Percentiles rank a stretch among this genome's conserved stretches.
These are phyloP conservation scores for Verticillium albo-atrum DNA, from an alignment of 2,329 filamentous ascomycete species.

Conservation along the genomic window DNA sequence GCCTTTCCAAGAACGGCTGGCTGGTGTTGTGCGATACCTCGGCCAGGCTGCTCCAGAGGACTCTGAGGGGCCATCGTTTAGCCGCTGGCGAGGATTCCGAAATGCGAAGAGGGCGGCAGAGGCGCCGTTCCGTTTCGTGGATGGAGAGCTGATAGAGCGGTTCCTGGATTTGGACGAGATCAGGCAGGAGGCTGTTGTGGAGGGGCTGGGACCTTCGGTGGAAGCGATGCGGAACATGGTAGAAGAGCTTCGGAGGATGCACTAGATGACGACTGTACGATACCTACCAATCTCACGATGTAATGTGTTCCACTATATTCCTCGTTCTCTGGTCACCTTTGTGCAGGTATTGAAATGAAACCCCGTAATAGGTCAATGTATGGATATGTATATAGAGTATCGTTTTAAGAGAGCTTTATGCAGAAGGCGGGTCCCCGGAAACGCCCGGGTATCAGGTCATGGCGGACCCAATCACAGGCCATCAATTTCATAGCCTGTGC, in stretches of 20 bases:
- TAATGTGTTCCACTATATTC: not conserved
- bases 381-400: not conserved
- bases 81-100: constrained; percentile 75
- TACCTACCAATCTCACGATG: not conserved
- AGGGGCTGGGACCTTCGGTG: constrained; percentile 55
- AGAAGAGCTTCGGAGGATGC: constrained; percentile 59
- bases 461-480: constrained; percentile 36
- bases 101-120: constrained; percentile 66
- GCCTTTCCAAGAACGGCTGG: constrained; percentile 70
- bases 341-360: not conserved
- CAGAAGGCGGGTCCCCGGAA: constrained; percentile 9
- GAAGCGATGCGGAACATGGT: constrained; percentile 59
- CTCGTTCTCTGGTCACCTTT: too few relatives aligned
- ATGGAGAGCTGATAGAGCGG: constrained; percentile 83
- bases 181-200: constrained; percentile 47
- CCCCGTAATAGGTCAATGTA: not conserved
- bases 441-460: constrained; percentile 11
- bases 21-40: constrained; percentile 59
- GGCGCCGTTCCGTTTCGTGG: constrained; percentile 81
- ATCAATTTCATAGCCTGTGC: constrained; percentile 40
- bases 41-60: constrained; percentile 42
- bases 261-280: constrained; percentile 19
- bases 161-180: constrained; percentile 70
- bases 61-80: constrained; percentile 45
- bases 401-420: constrained; percentile 2